Conservation (phyloP, 202 grass and related monocot genomes). For the Dendrocalamus latiflorus region DNA sequence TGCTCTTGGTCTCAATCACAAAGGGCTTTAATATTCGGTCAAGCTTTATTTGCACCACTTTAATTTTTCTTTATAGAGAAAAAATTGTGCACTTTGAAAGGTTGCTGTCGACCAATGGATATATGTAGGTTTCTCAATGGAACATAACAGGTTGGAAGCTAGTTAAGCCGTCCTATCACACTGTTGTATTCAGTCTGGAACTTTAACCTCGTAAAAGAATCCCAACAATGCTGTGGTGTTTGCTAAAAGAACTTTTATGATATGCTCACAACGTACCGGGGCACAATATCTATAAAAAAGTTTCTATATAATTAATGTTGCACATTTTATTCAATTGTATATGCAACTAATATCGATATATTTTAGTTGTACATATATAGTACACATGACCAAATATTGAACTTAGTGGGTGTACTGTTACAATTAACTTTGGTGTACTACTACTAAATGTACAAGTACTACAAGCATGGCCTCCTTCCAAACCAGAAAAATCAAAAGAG, state of each 20-base stretch:
- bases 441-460: neutral
- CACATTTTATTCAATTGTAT: neutral
- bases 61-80: neutral
- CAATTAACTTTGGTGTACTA: neutral
- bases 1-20: conserved; percentile 13
- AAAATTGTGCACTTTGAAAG: neutral
- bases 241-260: neutral
- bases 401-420: neutral
- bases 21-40: neutral
- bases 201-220: neutral
- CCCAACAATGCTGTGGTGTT: neutral
- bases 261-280: neutral
- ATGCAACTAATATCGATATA: neutral
- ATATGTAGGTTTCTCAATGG: neutral
- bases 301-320: neutral
- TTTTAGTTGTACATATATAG: neutral
- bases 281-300: neutral
- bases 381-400: neutral
- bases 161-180: conserved; percentile 27
- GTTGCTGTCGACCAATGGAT: neutral
- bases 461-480: neutral
- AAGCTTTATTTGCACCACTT: conserved; percentile 9
- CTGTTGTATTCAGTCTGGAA: neutral
- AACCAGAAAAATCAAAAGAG: neutral
- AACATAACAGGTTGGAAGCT: conserved; percentile 12